Evolutionary conservation across 1,284 basidiomycete species (phyloP).

Genomic region (Dichomitus squalens): DNA sequence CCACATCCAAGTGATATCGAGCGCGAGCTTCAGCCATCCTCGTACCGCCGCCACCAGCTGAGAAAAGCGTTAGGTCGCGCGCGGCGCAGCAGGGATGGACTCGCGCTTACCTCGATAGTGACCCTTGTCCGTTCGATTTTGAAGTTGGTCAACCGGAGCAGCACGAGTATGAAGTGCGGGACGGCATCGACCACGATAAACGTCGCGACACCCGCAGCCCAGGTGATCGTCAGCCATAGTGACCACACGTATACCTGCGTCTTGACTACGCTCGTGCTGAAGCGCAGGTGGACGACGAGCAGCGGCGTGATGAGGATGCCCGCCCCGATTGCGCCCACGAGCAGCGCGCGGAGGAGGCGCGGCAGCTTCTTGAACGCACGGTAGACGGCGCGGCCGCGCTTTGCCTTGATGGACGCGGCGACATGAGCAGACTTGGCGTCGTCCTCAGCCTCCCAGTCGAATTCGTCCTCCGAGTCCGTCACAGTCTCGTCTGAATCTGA

Average conservation of each 20-base stretch:
- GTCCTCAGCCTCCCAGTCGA: conserved; percentile 69
- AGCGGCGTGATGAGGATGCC: conserved; percentile 70
- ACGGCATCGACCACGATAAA: conserved; percentile 66
- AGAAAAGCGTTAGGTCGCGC: neutral
- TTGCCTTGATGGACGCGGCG: conserved; percentile 41
- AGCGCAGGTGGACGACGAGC: conserved; percentile 66
- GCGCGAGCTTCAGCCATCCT: conserved; percentile 66
- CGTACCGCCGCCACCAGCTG: conserved; percentile 73
- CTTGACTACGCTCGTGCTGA: conserved; percentile 48
- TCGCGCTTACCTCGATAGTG: conserved; percentile 59
- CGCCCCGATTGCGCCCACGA: conserved; percentile 58
- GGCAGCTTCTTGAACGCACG: conserved; percentile 70
- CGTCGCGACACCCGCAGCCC: conserved; percentile 65
- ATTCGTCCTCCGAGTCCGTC: conserved; percentile 69
- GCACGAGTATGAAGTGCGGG: conserved; percentile 55
- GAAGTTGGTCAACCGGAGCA: conserved; percentile 58
- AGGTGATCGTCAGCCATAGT: conserved; percentile 70
- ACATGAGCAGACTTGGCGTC: conserved; percentile 37
- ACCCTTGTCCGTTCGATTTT: conserved; percentile 65
- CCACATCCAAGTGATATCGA: conserved; percentile 73
- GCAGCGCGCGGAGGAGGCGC: conserved; percentile 54
- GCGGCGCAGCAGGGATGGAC: neutral
- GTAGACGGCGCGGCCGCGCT: conserved; percentile 60
- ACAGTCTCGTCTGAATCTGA: conserved; percentile 53
- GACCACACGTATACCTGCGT: conserved; percentile 70